phyloP scores from a whole-genome alignment of 345 rosid genomes.

The Eucalyptus marginata region DNA sequence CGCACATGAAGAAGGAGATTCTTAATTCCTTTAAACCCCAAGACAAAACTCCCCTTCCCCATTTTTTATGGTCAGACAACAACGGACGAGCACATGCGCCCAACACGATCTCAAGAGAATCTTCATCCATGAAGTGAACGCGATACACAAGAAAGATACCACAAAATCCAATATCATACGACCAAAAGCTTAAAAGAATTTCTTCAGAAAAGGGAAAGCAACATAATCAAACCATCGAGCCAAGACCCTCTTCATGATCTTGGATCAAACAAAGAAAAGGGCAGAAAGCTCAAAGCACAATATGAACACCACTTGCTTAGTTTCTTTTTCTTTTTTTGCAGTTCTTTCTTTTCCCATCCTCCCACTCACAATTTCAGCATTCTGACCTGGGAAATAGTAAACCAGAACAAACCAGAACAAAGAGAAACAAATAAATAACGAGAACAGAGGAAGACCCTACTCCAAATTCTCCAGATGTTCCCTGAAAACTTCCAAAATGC shows the following conservation, averaged over 20 bases:
- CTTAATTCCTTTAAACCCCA: neutral
- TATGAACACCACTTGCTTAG: neutral
- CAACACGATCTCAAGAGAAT: neutral
- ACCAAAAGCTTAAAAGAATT: neutral
- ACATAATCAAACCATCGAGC: neutral
- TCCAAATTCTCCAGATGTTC: constrained; percentile 24
- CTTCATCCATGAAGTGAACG: neutral
- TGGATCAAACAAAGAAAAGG: neutral
- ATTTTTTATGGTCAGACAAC: neutral
- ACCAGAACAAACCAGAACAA: neutral
- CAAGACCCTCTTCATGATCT: neutral
- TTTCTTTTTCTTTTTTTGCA: neutral
- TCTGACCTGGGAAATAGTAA: neutral
- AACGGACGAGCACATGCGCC: neutral
- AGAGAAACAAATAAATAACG: neutral
- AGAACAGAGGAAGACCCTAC: neutral
- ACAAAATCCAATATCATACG: neutral
- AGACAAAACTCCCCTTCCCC: neutral
- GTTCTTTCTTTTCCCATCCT: neutral
- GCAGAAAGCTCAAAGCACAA: neutral
- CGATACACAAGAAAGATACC: neutral
- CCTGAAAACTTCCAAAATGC: constrained; percentile 58
- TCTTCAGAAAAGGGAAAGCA: neutral
- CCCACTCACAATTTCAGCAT: neutral
- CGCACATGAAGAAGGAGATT: neutral